These are phyloP conservation scores for Epichloe scottii DNA, from an alignment of 2,329 filamentous ascomycete genomes.

Conservation along the genomic window DNA sequence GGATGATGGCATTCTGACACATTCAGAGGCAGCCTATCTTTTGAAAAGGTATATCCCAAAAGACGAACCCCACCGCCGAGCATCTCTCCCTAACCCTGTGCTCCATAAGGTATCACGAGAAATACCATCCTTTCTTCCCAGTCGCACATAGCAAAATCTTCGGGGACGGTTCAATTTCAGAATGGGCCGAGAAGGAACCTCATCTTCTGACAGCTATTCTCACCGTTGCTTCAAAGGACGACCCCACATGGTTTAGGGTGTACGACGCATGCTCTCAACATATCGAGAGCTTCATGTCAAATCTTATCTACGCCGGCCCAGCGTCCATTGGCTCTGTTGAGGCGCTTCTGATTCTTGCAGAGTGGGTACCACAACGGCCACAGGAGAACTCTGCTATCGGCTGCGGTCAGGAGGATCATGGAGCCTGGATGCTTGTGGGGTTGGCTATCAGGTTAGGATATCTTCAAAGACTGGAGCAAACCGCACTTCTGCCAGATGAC, in stretches of 20 bases:
- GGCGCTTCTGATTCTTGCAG: constrained; percentile 54
- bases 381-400: constrained; percentile 51
- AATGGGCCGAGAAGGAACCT: constrained; percentile 47
- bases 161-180: constrained; percentile 35
- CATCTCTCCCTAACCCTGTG: background rate
- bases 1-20: constrained; percentile 16
- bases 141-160: constrained; percentile 50
- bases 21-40: constrained; percentile 14
- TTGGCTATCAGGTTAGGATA: constrained; percentile 58
- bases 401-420: constrained; percentile 59
- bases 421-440: constrained; percentile 67
- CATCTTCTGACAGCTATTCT: constrained; percentile 59
- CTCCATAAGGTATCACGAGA: constrained; percentile 42
- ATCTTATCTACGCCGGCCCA: constrained; percentile 52
- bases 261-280: constrained; percentile 55
- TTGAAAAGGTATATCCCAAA: constrained; percentile 14
- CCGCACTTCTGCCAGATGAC: constrained; percentile 49
- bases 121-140: constrained; percentile 60
- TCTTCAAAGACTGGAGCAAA: constrained; percentile 56
- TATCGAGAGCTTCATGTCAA: constrained; percentile 57
- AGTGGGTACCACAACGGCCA: constrained; percentile 59
- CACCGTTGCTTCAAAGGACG: constrained; percentile 58
- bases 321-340: constrained; percentile 60
- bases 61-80: too few relatives aligned
- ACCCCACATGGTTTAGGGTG: constrained; percentile 49